phyloP scores from a whole-genome alignment of 1,284 basidiomycete species.

The Papiliotrema fonsecae region DNA sequence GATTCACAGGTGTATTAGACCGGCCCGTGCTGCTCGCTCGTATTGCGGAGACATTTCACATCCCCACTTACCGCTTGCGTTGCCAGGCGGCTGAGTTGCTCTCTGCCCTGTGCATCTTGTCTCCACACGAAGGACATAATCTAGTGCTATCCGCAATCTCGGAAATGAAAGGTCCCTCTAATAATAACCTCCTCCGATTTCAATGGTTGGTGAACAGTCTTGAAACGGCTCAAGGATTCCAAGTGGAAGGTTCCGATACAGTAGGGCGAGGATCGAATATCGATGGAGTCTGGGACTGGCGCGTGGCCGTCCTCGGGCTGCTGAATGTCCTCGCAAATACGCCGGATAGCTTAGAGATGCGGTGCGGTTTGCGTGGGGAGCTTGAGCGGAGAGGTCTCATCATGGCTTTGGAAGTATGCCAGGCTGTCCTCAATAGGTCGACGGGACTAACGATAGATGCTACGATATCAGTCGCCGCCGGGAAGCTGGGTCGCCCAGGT shows the following conservation, averaged over 20 bases:
- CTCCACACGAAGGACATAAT: conserved; percentile 64
- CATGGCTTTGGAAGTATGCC: conserved; percentile 71
- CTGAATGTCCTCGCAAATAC: conserved; percentile 75
- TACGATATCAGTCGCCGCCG: conserved; percentile 71
- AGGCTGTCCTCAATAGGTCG: too few relatives aligned
- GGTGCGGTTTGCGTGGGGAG: conserved; percentile 73
- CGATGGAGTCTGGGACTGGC: conserved; percentile 71
- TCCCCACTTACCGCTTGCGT: conserved; percentile 62
- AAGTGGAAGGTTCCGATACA: not conserved
- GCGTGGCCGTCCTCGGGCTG: conserved; percentile 68
- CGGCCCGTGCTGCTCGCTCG: conserved; percentile 66
- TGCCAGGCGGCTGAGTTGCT: conserved; percentile 71
- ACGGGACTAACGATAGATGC: conserved; percentile 53
- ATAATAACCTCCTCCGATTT: conserved; percentile 72
- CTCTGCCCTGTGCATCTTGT: conserved; percentile 74
- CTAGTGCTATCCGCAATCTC: conserved; percentile 72
- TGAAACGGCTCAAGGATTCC: conserved; percentile 36
- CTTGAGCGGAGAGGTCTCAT: conserved; percentile 73
- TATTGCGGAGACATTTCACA: conserved; percentile 66
- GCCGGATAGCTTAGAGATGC: conserved; percentile 70
- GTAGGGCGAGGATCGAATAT: conserved; percentile 50
- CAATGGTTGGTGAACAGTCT: conserved; percentile 66
- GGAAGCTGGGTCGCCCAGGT: conserved; percentile 68
- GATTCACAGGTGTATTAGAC: conserved; percentile 65
- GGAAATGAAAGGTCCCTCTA: conserved; percentile 68